Conservation (phyloP, 2,329 filamentous ascomycete genomes). For the Neophaeococcomyces mojaviensis region DNA sequence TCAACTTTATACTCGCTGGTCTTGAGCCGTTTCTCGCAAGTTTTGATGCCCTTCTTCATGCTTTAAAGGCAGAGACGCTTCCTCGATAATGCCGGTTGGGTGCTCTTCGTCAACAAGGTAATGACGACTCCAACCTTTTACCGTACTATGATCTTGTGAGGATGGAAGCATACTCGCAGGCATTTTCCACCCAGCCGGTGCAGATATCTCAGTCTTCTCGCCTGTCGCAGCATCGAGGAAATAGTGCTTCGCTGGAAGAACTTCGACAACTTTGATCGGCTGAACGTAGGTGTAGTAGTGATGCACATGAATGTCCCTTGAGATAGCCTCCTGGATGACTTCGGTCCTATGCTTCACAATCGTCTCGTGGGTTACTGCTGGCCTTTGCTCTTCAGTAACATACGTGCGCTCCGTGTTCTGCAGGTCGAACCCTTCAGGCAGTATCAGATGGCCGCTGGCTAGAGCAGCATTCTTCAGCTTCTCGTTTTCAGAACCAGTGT, state of each 20-base stretch:
- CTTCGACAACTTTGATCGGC: slow-evolving; percentile 28
- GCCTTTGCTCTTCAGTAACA: slow-evolving; percentile 4
- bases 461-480: not conserved
- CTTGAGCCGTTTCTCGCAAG: not conserved
- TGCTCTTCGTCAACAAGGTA: slow-evolving; percentile 21
- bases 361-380: slow-evolving; percentile 30
- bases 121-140: slow-evolving; percentile 13
- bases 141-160: slow-evolving; percentile 12
- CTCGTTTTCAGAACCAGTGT: slow-evolving; percentile 41
- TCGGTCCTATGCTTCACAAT: slow-evolving; percentile 24
- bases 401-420: slow-evolving; percentile 15
- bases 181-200: slow-evolving; percentile 19
- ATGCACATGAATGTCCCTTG: slow-evolving; percentile 31
- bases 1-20: not conserved
- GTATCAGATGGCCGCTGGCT: slow-evolving; percentile 5
- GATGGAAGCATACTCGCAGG: slow-evolving; percentile 13
- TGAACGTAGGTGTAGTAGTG: slow-evolving; percentile 29
- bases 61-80: slow-evolving; percentile 9
- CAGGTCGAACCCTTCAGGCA: slow-evolving; percentile 15
- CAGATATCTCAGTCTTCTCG: slow-evolving; percentile 19
- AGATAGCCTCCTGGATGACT: slow-evolving; percentile 26
- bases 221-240: slow-evolving; percentile 20
- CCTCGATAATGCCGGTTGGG: slow-evolving; percentile 16
- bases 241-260: slow-evolving; percentile 30
- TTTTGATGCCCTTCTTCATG: not conserved